Base-by-base conservation (phyloP, 164 flowering plant genomes). In the Piper betle region DNA sequence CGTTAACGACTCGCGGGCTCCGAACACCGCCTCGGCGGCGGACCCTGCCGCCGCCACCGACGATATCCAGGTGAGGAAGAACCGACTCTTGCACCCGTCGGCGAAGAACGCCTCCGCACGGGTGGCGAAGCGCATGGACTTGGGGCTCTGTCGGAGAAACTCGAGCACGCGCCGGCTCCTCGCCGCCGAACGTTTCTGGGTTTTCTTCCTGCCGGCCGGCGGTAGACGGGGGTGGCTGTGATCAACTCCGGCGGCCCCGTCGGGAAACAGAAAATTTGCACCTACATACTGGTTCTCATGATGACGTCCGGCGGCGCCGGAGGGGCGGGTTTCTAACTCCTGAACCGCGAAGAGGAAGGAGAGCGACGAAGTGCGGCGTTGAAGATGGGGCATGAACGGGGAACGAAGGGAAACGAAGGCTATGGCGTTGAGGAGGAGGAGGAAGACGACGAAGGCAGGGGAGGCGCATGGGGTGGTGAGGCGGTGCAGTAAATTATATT, bases 11-110 rank as follows among this genome's bases (percentile, higher is more conserved):
- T 87, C 96, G 40, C 91, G 69, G 1, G 62, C 56, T 53, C 87
- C 81, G 62, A 87, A 87, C 5, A 82, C 74, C 10, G 78, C 74
- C 15, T 80, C 18, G 33, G 33, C 33, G 33, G 33, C 33, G 1
- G 62, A 55, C 53, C 87, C 81, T 3, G 82, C 74, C 8, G 78
- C 74, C 15, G 79, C 17, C 15, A 78, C 16, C 33, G 93, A 79
- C 53, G 92, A 82, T 60, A 92, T 90, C 97, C 97, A 88, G 61
- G 96, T 91, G 91, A 91, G 82, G 69, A 91, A 91, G 61, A 91
- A 81, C 40, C 79, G 73, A 57, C 70, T 41, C 76, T 80, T 59
- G 55, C 97, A 91, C 12, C 50, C 50, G 15, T 15, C 50, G 11
- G 15, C 50, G 33, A 90, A 75, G 72, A 90, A 87, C 9, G 69